These are phyloP conservation scores for Monotropa hypopitys DNA, from an alignment of 179 eudicot species.

Conservation along the genomic window DNA sequence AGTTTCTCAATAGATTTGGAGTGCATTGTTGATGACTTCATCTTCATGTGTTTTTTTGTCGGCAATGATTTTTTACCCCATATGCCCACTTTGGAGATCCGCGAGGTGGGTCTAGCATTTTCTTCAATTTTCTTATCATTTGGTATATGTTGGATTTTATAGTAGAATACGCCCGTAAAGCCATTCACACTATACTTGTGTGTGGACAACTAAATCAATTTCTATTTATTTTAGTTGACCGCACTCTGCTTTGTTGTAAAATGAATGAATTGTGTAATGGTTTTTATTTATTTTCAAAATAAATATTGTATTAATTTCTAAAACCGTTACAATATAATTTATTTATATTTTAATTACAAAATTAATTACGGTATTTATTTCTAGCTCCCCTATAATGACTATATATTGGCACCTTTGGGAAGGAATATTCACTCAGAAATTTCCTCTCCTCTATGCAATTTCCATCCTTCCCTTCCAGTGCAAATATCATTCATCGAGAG, in stretches of 20 bases:
- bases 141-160: neutral
- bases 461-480: too few species aligned
- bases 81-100: slow-evolving; percentile 50
- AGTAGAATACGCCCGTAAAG: neutral
- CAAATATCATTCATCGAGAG: too few species aligned
- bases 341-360: too few species aligned
- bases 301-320: neutral
- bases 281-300: neutral
- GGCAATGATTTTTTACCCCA: slow-evolving; percentile 74
- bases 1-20: slow-evolving; percentile 66
- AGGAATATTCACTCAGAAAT: too few species aligned
- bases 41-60: slow-evolving; percentile 58
- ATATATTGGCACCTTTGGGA: too few species aligned
- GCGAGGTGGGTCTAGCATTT: slow-evolving; percentile 42
- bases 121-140: neutral
- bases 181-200: neutral
- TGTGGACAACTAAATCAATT: neutral
- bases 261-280: neutral
- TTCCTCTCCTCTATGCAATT: too few species aligned
- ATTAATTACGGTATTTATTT: too few species aligned
- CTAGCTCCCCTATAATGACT: too few species aligned
- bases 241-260: neutral
- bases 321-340: too few species aligned
- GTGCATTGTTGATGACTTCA: slow-evolving; percentile 53
- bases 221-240: neutral